A percentile compares a stretch with the other conserved stretches of the same genome.
phyloP scores from a whole-genome alignment of 73 alveolate species.

The Stentor roeselii region DNA sequence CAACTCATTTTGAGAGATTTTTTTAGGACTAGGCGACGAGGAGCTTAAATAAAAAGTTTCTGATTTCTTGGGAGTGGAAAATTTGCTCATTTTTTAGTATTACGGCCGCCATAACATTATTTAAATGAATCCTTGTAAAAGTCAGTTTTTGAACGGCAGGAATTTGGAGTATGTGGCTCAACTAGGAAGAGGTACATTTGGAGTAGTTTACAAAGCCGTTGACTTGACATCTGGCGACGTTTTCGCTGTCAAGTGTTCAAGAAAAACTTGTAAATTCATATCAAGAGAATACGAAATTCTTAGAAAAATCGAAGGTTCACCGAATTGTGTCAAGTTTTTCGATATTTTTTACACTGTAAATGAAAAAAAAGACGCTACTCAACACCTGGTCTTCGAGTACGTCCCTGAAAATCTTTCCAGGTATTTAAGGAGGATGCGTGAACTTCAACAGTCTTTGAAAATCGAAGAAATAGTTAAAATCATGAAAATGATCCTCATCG shows the following conservation, averaged over 20 bases:
- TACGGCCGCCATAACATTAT: neutral
- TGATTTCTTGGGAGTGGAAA: no score
- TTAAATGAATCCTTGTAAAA: neutral
- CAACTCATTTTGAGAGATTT: no score
- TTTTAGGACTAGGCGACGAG: no score
- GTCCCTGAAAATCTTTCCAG: constrained; percentile 19
- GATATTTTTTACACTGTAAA: constrained; percentile 12
- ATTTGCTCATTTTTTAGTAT: no score
- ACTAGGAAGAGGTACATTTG: constrained; percentile 17
- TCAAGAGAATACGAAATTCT: constrained; percentile 8
- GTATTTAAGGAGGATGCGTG: neutral
- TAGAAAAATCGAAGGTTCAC: neutral
- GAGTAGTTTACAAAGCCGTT: constrained; percentile 15
- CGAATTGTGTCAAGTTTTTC: neutral
- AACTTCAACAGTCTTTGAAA: neutral
- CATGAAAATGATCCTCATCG: constrained; percentile 8
- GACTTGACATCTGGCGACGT: neutral
- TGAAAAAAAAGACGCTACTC: neutral
- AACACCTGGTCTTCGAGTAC: constrained; percentile 20
- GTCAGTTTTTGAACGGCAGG: neutral
- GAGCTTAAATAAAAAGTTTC: no score
- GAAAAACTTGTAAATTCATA: neutral
- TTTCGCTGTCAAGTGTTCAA: neutral
- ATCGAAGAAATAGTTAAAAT: neutral
- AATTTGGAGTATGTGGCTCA: neutral